Evolutionary conservation across 148 eudicot species (phyloP), one percentile per base, ranked within the genome.

Genomic region (Rheum nobile): DNA sequence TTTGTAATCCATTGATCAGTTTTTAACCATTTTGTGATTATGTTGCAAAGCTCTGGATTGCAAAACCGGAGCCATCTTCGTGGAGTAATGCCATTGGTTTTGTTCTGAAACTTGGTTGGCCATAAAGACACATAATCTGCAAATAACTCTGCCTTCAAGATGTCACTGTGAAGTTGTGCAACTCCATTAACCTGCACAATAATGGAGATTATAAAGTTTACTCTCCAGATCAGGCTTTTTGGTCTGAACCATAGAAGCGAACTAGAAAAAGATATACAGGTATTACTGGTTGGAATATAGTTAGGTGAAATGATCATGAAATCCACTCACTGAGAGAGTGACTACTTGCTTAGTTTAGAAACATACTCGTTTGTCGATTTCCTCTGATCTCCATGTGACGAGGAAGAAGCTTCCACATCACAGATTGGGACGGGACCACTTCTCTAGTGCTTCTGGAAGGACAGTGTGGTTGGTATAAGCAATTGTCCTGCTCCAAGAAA

Each of bases 401-500:
- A 24, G 99, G 99, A 70, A 96, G 99, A 84, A 96, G 99, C 85
- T 96, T 96, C 90, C 92, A 85, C 99, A 96, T 90, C 24, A 92
- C 96, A 47, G 85, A 50, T 79, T 92, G n/a, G n/a, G n/a, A n/a
- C n/a, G 96, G 46, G 99, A 90, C 97, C 97, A 92, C 84, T 92
- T 96, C 78, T 96, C 99, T 71, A 96, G 84, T 72, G 99, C 99
- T 77, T 96, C 99, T 71, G 99, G 99, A 44, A 96, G 99, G 75
- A 96, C 99, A 4, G 99, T 96, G 82, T 96, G 99, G 83, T 92
- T 96, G 82, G 99, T 96, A 77, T 92, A 96, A 67, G 99, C 93
- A 83, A 95, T 81, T 54, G 97, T 93, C 88, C 99, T 95, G 87
- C 44, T 69, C 8, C 26, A 22, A 47, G 28, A 69, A 34, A 72